phyloP scores from a whole-genome alignment of 768 basidiomycete species.

The Hygrophoropsis aurantiaca region DNA sequence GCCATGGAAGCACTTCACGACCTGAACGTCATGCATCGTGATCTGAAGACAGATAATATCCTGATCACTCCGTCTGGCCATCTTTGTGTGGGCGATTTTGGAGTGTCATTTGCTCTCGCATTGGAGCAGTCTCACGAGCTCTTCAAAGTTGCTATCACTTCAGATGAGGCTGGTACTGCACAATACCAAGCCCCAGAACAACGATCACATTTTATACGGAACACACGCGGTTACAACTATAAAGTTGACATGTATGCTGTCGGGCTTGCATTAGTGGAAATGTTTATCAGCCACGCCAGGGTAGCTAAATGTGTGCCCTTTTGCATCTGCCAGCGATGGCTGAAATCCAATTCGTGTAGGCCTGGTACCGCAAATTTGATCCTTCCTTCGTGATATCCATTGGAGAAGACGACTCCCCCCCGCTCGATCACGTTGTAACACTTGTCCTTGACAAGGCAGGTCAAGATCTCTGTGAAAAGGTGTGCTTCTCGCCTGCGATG shows the following conservation, averaged over 20 bases:
- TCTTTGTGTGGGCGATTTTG: neutral
- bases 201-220: neutral
- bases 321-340: no score
- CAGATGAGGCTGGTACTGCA: slow-evolving; percentile 31
- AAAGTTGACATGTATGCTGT: slow-evolving; percentile 11
- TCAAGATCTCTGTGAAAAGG: slow-evolving; percentile 9
- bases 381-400: no score
- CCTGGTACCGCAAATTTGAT: no score
- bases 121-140: neutral
- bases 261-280: slow-evolving; percentile 10
- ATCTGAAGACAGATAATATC: neutral
- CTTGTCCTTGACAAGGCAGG: slow-evolving; percentile 5
- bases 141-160: slow-evolving; percentile 1
- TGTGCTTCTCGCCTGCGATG: neutral
- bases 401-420: neutral
- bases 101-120: neutral
- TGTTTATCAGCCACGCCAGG: slow-evolving; percentile 9
- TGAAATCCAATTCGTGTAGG: no score
- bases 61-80: slow-evolving; percentile 1
- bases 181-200: slow-evolving; percentile 48
- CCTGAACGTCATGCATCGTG: neutral
- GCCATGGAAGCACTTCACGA: neutral
- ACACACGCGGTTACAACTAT: slow-evolving; percentile 10
- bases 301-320: slow-evolving; percentile 1
- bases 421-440: slow-evolving; percentile 1